Percentiles rank a stretch among this genome's conserved stretches.
Evolutionary conservation across 148 eudicot genomes (phyloP).

Genomic region (Simmondsia chinensis): DNA sequence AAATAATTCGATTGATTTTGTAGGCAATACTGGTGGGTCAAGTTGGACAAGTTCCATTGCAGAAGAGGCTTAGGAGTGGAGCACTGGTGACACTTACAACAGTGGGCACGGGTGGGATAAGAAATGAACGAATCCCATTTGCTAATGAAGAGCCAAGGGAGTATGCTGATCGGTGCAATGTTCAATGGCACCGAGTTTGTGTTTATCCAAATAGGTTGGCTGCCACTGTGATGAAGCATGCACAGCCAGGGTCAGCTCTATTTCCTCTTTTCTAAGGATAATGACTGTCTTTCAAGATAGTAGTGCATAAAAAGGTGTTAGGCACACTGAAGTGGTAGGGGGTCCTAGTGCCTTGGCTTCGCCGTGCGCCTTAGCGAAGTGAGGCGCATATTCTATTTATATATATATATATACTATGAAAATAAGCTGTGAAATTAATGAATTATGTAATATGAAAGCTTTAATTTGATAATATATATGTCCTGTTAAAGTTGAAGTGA

Average conservation of each 20-base stretch:
- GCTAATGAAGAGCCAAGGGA: slow-evolving; percentile 76
- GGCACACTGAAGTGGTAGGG: too few relatives aligned
- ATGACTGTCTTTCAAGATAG: not conserved
- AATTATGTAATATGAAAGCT: too few relatives aligned
- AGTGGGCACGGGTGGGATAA: slow-evolving; percentile 86
- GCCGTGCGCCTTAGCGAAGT: too few relatives aligned
- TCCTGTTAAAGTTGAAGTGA: too few relatives aligned
- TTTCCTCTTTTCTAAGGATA: not conserved
- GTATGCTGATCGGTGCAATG: slow-evolving; percentile 74
- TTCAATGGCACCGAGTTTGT: slow-evolving; percentile 95
- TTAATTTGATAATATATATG: too few relatives aligned
- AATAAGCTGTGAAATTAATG: too few relatives aligned
- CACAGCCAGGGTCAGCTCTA: slow-evolving; percentile 53
- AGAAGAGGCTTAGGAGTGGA: slow-evolving; percentile 71
- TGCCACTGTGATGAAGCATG: slow-evolving; percentile 41
- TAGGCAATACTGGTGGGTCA: slow-evolving; percentile 83
- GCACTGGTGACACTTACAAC: slow-evolving; percentile 45
- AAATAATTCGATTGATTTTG: not conserved
- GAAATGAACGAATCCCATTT: slow-evolving; percentile 75
- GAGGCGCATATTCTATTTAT: too few relatives aligned
- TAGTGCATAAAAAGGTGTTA: too few relatives aligned
- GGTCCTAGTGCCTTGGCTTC: too few relatives aligned
- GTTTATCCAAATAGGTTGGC: slow-evolving; percentile 59
- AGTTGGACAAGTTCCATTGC: slow-evolving; percentile 70
- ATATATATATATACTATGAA: too few relatives aligned